phyloP scores from a whole-genome alignment of 805 yeast species.

The Ogataea methylovora region DNA sequence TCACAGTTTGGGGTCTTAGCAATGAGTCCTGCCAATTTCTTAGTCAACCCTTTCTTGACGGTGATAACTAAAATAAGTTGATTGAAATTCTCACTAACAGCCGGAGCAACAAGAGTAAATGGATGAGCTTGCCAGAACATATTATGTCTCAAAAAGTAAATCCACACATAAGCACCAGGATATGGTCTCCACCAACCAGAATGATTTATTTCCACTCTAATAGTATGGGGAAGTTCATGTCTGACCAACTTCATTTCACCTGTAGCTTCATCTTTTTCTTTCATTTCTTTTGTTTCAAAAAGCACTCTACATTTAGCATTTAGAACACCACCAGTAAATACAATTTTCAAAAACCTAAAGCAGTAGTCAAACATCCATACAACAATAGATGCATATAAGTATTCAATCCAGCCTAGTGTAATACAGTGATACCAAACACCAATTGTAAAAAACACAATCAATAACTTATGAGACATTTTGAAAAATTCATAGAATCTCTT shows the following conservation, averaged over 20 bases:
- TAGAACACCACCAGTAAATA: constrained; percentile 52
- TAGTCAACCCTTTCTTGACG: constrained; percentile 48
- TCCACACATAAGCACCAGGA: constrained; percentile 60
- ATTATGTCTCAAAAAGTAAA: constrained; percentile 37
- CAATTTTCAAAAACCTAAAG: constrained; percentile 45
- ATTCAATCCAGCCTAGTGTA: constrained; percentile 43
- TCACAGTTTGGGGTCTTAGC: constrained; percentile 25
- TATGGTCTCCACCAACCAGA: constrained; percentile 47
- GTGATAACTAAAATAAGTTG: constrained; percentile 35
- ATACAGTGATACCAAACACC: constrained; percentile 41
- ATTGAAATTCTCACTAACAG: constrained; percentile 34
- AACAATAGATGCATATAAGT: constrained; percentile 45
- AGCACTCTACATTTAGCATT: constrained; percentile 36
- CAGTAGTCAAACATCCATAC: constrained; percentile 69
- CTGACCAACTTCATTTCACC: too few species aligned
- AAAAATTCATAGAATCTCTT: constrained; percentile 37
- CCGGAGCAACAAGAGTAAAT: constrained; percentile 44
- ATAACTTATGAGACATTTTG: constrained; percentile 33
- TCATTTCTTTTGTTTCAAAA: constrained; percentile 9
- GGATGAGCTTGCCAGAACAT: constrained; percentile 67
- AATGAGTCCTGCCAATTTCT: constrained; percentile 26
- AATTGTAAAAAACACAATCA: constrained; percentile 33
- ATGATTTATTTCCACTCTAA: constrained; percentile 41
- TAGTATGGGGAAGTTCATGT: constrained; percentile 25
- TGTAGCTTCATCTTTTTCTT: constrained; percentile 1